Evolutionary conservation across 2,329 filamentous ascomycete species (phyloP).

Genomic region (Alternaria arbusti): DNA sequence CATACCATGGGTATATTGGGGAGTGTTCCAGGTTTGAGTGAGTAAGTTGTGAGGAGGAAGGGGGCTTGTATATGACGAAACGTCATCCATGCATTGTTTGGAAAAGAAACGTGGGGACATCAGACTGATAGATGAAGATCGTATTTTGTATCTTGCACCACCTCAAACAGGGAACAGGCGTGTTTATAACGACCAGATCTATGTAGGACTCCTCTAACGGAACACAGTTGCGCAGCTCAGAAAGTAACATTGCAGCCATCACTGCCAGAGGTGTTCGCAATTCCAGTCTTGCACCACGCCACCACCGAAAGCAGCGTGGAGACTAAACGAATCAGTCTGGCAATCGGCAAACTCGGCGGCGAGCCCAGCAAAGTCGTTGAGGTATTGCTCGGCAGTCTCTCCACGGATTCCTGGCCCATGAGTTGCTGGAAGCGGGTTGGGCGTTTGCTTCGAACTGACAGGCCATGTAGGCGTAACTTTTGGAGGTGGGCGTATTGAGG

Average conservation of each 20-base stretch:
- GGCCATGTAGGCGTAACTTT: background rate
- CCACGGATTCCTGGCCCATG: background rate
- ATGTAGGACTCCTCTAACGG: background rate
- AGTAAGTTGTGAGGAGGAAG: background rate
- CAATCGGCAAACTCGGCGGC: conserved; percentile 16
- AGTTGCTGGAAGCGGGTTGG: background rate
- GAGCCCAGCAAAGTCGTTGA: conserved; percentile 18
- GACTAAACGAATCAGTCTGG: conserved; percentile 8
- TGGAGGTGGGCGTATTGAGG: background rate
- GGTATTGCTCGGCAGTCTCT: conserved; percentile 18
- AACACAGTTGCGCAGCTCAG: background rate
- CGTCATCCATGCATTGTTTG: background rate
- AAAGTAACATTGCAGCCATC: background rate
- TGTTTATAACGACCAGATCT: background rate
- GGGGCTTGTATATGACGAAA: background rate
- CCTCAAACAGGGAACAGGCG: background rate
- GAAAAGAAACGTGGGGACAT: background rate
- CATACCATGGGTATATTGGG: conserved; percentile 31
- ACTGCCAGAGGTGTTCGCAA: conserved; percentile 25
- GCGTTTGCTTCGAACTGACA: background rate
- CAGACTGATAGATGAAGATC: background rate
- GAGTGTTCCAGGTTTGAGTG: background rate
- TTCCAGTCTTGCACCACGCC: conserved; percentile 18
- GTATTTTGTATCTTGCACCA: background rate
- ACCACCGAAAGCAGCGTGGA: conserved; percentile 16